phyloP scores from a whole-genome alignment of 2,329 filamentous ascomycete species.

The Calonectria hawksworthii region DNA sequence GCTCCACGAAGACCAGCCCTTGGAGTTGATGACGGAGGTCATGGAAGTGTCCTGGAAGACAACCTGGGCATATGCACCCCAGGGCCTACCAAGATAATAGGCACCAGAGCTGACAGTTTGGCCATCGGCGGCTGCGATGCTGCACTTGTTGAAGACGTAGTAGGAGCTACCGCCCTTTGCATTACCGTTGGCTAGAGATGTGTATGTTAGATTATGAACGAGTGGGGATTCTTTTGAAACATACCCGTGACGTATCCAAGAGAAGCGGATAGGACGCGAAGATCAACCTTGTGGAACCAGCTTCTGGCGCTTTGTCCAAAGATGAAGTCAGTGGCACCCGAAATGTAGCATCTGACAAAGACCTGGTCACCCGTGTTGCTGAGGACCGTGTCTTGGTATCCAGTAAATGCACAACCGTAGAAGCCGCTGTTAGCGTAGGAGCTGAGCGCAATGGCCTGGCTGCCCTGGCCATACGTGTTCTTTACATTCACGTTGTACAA shows the following conservation, averaged over 20 bases:
- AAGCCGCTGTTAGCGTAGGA: conserved; percentile 60
- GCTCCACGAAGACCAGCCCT: conserved; percentile 72
- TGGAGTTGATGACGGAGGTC: conserved; percentile 68
- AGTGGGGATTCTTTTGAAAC: not conserved
- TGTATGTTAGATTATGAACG: not conserved
- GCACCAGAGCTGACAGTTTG: conserved; percentile 53
- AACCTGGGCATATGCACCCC: conserved; percentile 61
- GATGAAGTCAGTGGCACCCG: conserved; percentile 65
- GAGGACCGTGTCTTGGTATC: conserved; percentile 66
- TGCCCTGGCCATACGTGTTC: conserved; percentile 61
- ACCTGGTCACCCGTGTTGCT: conserved; percentile 63
- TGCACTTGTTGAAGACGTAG: conserved; percentile 63
- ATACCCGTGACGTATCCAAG: conserved; percentile 59
- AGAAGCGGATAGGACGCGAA: conserved; percentile 52
- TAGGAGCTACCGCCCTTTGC: conserved; percentile 51
- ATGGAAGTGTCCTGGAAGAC: conserved; percentile 65
- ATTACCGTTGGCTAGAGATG: conserved; percentile 55
- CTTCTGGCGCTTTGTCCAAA: conserved; percentile 59
- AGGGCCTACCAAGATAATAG: conserved; percentile 64
- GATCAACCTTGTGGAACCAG: conserved; percentile 60
- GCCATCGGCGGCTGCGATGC: conserved; percentile 55
- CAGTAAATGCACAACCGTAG: conserved; percentile 61
- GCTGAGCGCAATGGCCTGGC: conserved; percentile 62
- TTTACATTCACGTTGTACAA: conserved; percentile 73
- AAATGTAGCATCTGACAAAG: conserved; percentile 59